phyloP scores from a whole-genome alignment of 2,329 filamentous ascomycete genomes.

The Alternaria solani region DNA sequence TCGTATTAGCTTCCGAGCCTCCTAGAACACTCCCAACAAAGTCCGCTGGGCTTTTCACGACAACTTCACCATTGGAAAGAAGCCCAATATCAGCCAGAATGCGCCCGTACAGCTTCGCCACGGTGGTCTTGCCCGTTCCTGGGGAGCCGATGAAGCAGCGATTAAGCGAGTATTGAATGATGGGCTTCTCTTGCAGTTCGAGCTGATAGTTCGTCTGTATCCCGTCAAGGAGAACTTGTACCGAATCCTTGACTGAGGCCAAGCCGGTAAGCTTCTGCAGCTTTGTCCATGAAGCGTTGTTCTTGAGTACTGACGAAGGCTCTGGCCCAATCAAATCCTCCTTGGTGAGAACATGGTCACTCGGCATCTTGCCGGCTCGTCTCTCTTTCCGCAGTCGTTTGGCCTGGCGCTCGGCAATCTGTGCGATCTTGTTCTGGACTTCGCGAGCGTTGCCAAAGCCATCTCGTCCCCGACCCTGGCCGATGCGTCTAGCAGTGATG shows the following conservation, averaged over 20 bases:
- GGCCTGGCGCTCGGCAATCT: constrained; percentile 67
- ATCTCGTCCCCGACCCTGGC: constrained; percentile 66
- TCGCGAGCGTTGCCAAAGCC: constrained; percentile 79
- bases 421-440: constrained; percentile 67
- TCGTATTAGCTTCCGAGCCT: constrained; percentile 74
- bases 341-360: constrained; percentile 68
- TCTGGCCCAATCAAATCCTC: constrained; percentile 77
- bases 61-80: constrained; percentile 73
- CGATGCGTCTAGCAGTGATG: constrained; percentile 69
- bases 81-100: constrained; percentile 74
- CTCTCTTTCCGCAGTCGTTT: constrained; percentile 62
- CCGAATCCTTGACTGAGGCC: constrained; percentile 66
- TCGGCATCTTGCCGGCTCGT: constrained; percentile 51
- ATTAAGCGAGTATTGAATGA: constrained; percentile 70
- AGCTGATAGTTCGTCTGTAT: constrained; percentile 70
- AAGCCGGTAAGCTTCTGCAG: constrained; percentile 69
- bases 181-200: constrained; percentile 68
- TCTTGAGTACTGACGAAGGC: constrained; percentile 61
- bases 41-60: constrained; percentile 76
- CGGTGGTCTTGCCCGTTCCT: constrained; percentile 62
- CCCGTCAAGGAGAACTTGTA: constrained; percentile 66
- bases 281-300: constrained; percentile 64
- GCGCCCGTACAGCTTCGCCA: constrained; percentile 75
- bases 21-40: constrained; percentile 73
- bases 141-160: constrained; percentile 74